Percentiles rank a stretch among this genome's conserved stretches.
These are phyloP conservation scores for Didymosphaeria variabile DNA, from an alignment of 2,329 filamentous ascomycete genomes.

Conservation along the genomic window DNA sequence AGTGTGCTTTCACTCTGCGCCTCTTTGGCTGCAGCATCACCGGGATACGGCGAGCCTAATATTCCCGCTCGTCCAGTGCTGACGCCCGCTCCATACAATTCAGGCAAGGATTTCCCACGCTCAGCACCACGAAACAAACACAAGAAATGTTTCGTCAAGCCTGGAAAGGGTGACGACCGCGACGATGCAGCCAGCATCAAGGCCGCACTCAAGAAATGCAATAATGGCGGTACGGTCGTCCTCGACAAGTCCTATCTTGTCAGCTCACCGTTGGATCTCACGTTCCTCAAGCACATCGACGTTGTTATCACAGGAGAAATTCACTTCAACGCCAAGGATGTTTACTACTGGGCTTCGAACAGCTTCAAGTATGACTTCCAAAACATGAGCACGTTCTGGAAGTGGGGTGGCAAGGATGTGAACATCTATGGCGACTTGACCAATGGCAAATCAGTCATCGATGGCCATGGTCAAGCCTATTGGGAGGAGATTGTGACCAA, in stretches of 20 bases:
- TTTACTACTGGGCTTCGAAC: slow-evolving; percentile 72
- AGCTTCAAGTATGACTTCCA: slow-evolving; percentile 72
- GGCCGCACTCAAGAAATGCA: slow-evolving; percentile 66
- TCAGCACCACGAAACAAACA: not conserved
- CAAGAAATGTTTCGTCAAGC: not conserved
- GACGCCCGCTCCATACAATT: not conserved
- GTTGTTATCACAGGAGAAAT: slow-evolving; percentile 68
- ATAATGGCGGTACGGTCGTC: slow-evolving; percentile 69
- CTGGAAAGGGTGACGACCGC: slow-evolving; percentile 6
- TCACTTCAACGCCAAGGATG: slow-evolving; percentile 69
- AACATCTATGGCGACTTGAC: slow-evolving; percentile 69
- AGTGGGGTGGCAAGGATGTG: slow-evolving; percentile 71
- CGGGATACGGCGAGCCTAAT: not conserved
- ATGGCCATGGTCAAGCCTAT: slow-evolving; percentile 72
- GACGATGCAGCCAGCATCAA: slow-evolving; percentile 64
- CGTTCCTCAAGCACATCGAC: slow-evolving; percentile 70
- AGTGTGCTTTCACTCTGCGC: not conserved
- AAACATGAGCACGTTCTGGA: slow-evolving; percentile 73
- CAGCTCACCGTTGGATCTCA: slow-evolving; percentile 71
- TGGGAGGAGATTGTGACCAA: slow-evolving; percentile 69
- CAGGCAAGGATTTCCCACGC: not conserved
- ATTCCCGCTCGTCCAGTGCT: not conserved
- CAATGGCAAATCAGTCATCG: slow-evolving; percentile 57
- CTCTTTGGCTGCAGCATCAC: not conserved
- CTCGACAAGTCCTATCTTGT: slow-evolving; percentile 69